Conservation (phyloP, 179 eudicot species). For the Spinacia oleracea region DNA sequence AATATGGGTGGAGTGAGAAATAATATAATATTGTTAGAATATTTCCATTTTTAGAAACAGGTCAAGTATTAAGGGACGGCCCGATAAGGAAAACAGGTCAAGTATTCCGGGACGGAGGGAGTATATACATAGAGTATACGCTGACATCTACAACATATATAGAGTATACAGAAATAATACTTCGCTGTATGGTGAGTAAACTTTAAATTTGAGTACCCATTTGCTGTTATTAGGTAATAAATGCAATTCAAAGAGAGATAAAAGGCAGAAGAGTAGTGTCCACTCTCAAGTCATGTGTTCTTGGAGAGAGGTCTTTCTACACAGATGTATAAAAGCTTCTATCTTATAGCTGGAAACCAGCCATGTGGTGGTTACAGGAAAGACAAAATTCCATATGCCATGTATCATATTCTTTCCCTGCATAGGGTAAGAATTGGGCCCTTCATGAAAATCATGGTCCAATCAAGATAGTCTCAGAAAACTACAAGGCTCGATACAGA, state of each 20-base stretch:
- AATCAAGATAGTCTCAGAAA: neutral
- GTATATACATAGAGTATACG: no score
- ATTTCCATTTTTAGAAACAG: no score
- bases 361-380: neutral
- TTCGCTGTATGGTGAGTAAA: neutral
- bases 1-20: no score
- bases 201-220: neutral
- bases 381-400: neutral
- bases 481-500: neutral
- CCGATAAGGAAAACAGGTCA: no score
- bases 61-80: no score
- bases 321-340: neutral
- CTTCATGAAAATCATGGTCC: neutral
- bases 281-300: neutral
- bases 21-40: no score
- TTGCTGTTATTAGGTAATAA: neutral
- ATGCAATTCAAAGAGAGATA: neutral
- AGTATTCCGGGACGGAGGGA: no score
- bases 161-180: neutral
- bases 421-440: neutral
- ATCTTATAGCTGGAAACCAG: neutral
- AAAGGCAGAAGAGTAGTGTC: neutral
- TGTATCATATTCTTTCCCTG: no score
- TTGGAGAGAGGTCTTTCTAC: neutral
- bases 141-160: no score